Percentiles rank a stretch among this genome's conserved stretches.
phyloP scores from a whole-genome alignment of 495 filamentous ascomycete genomes.

The Poronia punctata region DNA sequence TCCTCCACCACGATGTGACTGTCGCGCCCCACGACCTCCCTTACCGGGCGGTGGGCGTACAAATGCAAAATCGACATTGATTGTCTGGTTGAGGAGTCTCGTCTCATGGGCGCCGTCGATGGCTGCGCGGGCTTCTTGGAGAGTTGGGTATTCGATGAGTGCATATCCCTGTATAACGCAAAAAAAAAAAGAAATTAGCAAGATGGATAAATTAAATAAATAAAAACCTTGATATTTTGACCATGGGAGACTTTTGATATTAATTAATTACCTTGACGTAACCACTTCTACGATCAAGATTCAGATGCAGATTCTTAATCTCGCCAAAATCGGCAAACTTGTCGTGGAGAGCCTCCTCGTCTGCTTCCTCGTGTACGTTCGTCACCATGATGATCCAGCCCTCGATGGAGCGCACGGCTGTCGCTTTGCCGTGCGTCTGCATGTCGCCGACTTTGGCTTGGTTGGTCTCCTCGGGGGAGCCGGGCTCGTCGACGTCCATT shows the following conservation, averaged over 20 bases:
- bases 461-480: conserved; percentile 27
- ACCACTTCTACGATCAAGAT: conserved; percentile 88
- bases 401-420: conserved; percentile 94
- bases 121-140: conserved; percentile 75
- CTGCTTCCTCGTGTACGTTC: conserved; percentile 96
- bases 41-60: conserved; percentile 82
- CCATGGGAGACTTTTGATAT: too few species aligned
- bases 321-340: conserved; percentile 93
- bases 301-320: conserved; percentile 95
- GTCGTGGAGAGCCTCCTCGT: conserved; percentile 91
- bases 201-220: too few species aligned
- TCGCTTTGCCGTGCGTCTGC: conserved; percentile 72
- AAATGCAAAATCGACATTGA: conserved; percentile 92
- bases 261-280: conserved; percentile 80
- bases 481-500: conserved; percentile 73
- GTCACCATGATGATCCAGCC: conserved; percentile 97
- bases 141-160: conserved; percentile 86
- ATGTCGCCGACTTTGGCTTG: conserved; percentile 53
- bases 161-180: conserved; percentile 68
- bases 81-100: conserved; percentile 87
- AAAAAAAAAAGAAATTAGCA: background rate
- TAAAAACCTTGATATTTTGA: too few species aligned
- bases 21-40: conserved; percentile 44
- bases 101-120: conserved; percentile 75
- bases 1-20: conserved; percentile 35